These are phyloP conservation scores for Candida rishiriensis DNA, from an alignment of 805 yeast species.

Conservation along the genomic window DNA sequence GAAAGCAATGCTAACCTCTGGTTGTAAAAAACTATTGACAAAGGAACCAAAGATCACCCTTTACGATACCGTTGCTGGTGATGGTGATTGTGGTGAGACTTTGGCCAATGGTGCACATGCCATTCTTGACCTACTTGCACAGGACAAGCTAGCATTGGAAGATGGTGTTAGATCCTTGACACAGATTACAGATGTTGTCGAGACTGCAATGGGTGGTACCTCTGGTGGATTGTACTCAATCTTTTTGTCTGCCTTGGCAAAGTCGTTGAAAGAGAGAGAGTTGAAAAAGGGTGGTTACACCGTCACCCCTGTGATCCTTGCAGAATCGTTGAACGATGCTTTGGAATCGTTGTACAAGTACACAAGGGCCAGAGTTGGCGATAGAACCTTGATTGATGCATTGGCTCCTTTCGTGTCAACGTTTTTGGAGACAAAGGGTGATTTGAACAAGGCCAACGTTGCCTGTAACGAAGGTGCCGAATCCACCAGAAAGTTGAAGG, in stretches of 20 bases:
- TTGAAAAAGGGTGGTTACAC: constrained; percentile 20
- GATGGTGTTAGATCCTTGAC: constrained; percentile 58
- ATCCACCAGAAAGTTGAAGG: constrained; percentile 66
- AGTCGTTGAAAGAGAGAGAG: constrained; percentile 43
- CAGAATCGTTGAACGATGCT: constrained; percentile 53
- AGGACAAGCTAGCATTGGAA: constrained; percentile 31
- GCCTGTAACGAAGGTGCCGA: constrained; percentile 78
- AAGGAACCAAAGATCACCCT: constrained; percentile 83
- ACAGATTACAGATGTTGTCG: constrained; percentile 79
- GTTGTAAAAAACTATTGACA: constrained; percentile 48
- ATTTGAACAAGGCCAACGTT: constrained; percentile 53
- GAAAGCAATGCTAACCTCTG: constrained; percentile 37
- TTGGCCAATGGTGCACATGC: constrained; percentile 78
- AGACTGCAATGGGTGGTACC: constrained; percentile 92
- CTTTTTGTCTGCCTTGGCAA: constrained; percentile 70
- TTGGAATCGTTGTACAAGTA: constrained; percentile 73
- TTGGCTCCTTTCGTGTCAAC: constrained; percentile 79
- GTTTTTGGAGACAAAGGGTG: constrained; percentile 42
- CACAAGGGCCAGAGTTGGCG: constrained; percentile 86
- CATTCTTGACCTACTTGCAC: constrained; percentile 48
- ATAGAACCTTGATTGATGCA: constrained; percentile 85
- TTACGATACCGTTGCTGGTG: constrained; percentile 88
- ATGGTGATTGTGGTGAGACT: constrained; percentile 96
- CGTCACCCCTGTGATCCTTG: constrained; percentile 34
- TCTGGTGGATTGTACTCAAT: constrained; percentile 92